A percentile compares a stretch with the other conserved stretches of the same genome.
Evolutionary conservation across 2,329 filamentous ascomycete genomes (phyloP).

Genomic region (Raffaelea albimanens): DNA sequence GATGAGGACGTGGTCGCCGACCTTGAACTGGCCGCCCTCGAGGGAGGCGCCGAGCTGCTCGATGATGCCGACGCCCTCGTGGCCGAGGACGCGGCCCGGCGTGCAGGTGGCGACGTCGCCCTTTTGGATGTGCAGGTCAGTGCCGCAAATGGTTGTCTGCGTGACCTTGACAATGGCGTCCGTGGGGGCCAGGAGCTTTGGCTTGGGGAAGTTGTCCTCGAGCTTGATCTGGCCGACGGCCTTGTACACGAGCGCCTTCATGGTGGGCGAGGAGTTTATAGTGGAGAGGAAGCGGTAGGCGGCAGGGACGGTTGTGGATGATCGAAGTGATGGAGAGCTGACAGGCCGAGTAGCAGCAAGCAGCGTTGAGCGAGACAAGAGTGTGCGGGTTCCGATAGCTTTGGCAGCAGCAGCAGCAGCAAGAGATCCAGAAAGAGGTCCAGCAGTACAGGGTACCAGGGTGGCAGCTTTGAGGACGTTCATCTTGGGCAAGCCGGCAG

Average conservation of each 20-base stretch:
- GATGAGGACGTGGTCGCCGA: slow-evolving; percentile 42
- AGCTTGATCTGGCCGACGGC: slow-evolving; percentile 24
- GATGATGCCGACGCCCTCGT: slow-evolving; percentile 43
- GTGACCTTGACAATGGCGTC: slow-evolving; percentile 40
- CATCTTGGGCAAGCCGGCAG: too few relatives aligned
- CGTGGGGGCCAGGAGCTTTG: slow-evolving; percentile 27
- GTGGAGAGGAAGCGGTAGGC: too few relatives aligned
- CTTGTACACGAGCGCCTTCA: slow-evolving; percentile 38
- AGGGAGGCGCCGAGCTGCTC: slow-evolving; percentile 34
- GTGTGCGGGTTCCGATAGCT: too few relatives aligned
- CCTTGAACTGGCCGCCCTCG: slow-evolving; percentile 26
- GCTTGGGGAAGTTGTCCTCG: slow-evolving; percentile 31
- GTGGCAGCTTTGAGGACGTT: too few relatives aligned
- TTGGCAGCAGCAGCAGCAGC: too few relatives aligned
- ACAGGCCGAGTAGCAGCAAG: too few relatives aligned
- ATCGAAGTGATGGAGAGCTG: too few relatives aligned
- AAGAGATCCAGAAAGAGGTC: too few relatives aligned
- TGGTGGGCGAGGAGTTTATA: slow-evolving; percentile 18
- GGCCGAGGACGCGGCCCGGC: slow-evolving; percentile 37
- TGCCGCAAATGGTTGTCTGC: slow-evolving; percentile 42
- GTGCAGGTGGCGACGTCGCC: slow-evolving; percentile 40
- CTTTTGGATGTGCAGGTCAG: slow-evolving; percentile 46
- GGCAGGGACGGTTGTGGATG: too few relatives aligned
- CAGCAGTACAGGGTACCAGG: too few relatives aligned
- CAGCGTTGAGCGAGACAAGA: too few relatives aligned